Evolutionary conservation across 768 basidiomycete species (phyloP).

Genomic region (Chiua virens): DNA sequence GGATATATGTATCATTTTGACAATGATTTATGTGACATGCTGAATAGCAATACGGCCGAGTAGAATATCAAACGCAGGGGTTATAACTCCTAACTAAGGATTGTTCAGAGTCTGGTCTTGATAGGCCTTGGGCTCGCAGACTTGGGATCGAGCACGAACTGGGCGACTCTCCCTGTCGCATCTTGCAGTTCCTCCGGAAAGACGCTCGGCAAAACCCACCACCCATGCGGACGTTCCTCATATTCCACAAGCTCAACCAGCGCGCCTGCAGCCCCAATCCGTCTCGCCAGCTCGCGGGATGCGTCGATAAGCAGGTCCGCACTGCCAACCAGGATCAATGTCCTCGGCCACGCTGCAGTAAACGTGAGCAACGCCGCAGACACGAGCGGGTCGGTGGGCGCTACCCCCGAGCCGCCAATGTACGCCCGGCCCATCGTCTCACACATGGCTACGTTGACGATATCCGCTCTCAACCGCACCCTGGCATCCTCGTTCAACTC

Average conservation of each 20-base stretch:
- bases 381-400: conserved; percentile 3
- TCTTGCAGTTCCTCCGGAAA: conserved; percentile 7
- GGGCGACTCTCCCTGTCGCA: neutral
- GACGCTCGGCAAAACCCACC: conserved; percentile 7
- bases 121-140: no score
- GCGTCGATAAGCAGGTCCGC: conserved; percentile 6
- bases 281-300: conserved; percentile 1
- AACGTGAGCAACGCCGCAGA: conserved; percentile 11
- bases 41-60: neutral
- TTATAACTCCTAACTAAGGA: no score
- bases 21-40: conserved; percentile 18
- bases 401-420: conserved; percentile 4
- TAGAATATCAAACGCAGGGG: neutral
- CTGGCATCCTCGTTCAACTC: neutral
- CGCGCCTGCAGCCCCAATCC: neutral
- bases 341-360: conserved; percentile 9
- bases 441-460: neutral
- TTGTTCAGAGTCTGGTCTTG: no score
- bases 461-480: neutral
- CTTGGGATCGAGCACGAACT: neutral
- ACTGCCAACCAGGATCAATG: conserved; percentile 12
- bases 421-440: neutral
- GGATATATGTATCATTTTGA: conserved; percentile 27
- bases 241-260: conserved; percentile 15
- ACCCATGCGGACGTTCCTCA: conserved; percentile 8